Evolutionary conservation across 2,329 filamentous ascomycete genomes (phyloP).

Genomic region (Geosmithia morbida): DNA sequence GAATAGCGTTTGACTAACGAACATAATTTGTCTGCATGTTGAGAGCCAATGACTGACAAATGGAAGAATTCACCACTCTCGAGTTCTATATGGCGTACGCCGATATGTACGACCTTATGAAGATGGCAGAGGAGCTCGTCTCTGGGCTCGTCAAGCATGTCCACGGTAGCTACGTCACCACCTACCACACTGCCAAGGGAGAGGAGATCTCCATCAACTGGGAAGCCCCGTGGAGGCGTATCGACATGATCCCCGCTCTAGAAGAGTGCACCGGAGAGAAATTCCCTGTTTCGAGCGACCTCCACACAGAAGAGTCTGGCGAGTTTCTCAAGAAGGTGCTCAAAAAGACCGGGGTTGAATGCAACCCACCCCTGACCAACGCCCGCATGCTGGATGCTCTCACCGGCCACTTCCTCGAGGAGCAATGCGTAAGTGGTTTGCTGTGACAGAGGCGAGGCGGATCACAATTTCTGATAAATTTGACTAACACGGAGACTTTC

Average conservation of each 20-base stretch:
- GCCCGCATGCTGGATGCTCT: constrained; percentile 94
- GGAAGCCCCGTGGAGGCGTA: constrained; percentile 82
- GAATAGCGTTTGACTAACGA: neutral
- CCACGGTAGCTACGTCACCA: constrained; percentile 73
- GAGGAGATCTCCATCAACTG: constrained; percentile 89
- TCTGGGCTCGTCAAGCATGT: constrained; percentile 79
- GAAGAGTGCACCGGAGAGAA: constrained; percentile 85
- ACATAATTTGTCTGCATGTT: neutral
- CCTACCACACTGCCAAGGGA: constrained; percentile 73
- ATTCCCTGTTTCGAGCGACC: constrained; percentile 78
- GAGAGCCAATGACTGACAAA: constrained; percentile 3
- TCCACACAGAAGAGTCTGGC: constrained; percentile 82
- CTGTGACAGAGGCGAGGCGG: neutral
- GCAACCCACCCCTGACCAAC: constrained; percentile 80
- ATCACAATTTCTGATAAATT: neutral
- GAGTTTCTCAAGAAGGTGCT: constrained; percentile 74
- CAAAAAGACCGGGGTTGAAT: constrained; percentile 83
- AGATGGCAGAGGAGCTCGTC: constrained; percentile 85
- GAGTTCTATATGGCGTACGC: constrained; percentile 96
- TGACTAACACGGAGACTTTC: neutral
- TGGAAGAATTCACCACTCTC: constrained; percentile 80
- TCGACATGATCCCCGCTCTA: constrained; percentile 81
- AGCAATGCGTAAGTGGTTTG: constrained; percentile 47
- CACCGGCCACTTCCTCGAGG: constrained; percentile 87
- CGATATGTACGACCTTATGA: constrained; percentile 70